Base-by-base conservation (phyloP, 305 asterid species). In the Fraxinus baroniana region DNA sequence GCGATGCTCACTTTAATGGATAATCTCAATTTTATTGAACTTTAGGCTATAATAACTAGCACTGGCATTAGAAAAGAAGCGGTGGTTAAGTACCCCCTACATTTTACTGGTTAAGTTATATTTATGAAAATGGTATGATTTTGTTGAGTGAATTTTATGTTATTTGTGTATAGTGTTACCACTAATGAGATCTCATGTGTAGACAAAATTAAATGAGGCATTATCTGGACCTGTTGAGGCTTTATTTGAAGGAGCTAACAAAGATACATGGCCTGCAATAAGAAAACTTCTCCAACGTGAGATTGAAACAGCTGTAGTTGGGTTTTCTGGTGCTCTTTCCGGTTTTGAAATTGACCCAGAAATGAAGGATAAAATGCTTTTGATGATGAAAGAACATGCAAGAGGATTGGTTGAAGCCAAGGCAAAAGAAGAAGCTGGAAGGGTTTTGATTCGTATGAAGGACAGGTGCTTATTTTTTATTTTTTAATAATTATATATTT, bases 241-340 rank as follows among this genome's bases (percentile, higher is more conserved):
- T 78, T 86, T 94, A 84, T 86, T 94, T 74, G 98, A 94, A 86
- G 98, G 92, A 86, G 98, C 98, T 76, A 88, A 87, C 86, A 90
- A 87, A 57, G 95, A 91, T 79, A 92, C 99, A 64, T 97, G 99
- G 98, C 96, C 98, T 22, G 92, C 98, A 79, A 97, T 97, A 81
- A 92, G 97, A 78, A 93, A 89, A 82, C 98, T 97, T 88, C 91
- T 90, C 80, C 89, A 57, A 49, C 92, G 90, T 5, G 98, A 97
- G 90, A 92, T 92, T 77, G 92, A 89, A 82, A 70, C 87, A 46
- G 94, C 98, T 32, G 79, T 91, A 78, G 79, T 88, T 80, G 93
- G 89, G 78, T 88, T 93, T 86, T 87, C 97, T 70, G 89, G 84
- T 87, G 95, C 97, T 66, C 91, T 94, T 85, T 87, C 97, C 88